Base-by-base conservation (phyloP, 805 yeast genomes). In the Candida hispaniensis region DNA sequence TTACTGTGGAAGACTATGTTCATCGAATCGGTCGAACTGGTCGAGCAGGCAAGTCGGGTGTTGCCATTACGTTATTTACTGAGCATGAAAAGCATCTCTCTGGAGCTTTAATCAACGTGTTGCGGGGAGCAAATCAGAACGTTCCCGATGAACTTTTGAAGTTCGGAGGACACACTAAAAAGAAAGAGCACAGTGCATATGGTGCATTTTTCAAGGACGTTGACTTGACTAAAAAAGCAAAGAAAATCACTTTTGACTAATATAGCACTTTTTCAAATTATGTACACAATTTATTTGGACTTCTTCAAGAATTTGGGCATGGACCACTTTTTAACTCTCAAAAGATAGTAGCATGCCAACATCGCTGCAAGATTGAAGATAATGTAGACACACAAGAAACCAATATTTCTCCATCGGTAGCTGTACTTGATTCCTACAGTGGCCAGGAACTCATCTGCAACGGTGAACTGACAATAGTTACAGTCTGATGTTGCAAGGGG, bases 1-100 rank as follows among this genome's bases (percentile, higher is more conserved):
- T 86, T 49, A 86, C 96, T 1, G 91, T 82, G 7, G 97, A 88
- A 59, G 96, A 88, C 60, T 88, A 88, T 52, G 96, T 88, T 21
- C 97, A 88, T 58, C 73, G 97, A 61, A 88, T 88, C 47, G 97
- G 97, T 43, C 79, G 97, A 67, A 88, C 97, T 6, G 97, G 96
- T 43, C 76, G 97, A 63, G 98, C 97, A 10, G 97, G 97, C 24
- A 81, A 79, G 59, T 68, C 85, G 1, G 99, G 99, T 53, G 73
- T 75, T 44, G 94, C 99, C 10, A 93, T 86, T 55, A 88, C 99
- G 2, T 66, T 91, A 28, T 91, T 91, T 64, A 91, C 98, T 6
- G 96, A 86, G 46, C 91, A 85, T 52, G 97, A 91, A 57, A 91
- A 91, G 58, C 97, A 88, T 58, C 68, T 91, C 34, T 79, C 94